Evolutionary conservation across 306 rosid species (phyloP), one percentile per base, ranked within the genome.

Genomic region (Gleditsia sinensis): DNA sequence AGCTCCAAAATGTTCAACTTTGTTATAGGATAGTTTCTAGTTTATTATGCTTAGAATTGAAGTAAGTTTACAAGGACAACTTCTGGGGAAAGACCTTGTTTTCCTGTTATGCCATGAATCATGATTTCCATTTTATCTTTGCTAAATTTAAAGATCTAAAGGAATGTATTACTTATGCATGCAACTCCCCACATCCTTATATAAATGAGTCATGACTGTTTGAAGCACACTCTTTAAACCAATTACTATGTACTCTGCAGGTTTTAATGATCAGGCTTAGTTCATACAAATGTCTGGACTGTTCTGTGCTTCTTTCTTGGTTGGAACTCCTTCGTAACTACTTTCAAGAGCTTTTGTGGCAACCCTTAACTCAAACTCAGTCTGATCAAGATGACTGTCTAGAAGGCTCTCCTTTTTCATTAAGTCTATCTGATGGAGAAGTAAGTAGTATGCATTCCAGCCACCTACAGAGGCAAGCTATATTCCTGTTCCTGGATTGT

Each of bases 371-470:
- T 58, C 71, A 76, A 19, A 73, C 65, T 56, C 74, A 79, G 49
- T 71, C 81, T 77, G 74, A 71, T 78, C 78, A 75, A 69, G 87
- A 81, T 79, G 87, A 84, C 78, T 82, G 88, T 78, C 84, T 89
- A 17, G 92, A 91, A 75, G 94, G 87, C 62, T 94, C 98, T 77
- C 97, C 97, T 36, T 94, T 94, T 79, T 81, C 85, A 7, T 72
- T 75, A 74, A 83, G 82, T 77, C 58, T 88, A 76, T 78, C 80
- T 39, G 91, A 83, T 72, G 81, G 70, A 71, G 86, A 88, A 83
- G 83, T 75, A 68, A 40, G 56, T 46, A 59, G 75, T 70, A 69
- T 53, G 34, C 81, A 76, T 73, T 86, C 91, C 57, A 48, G 34
- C 78, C 98, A 94, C 83, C 75, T 91, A 16, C 89, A 78, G 75